Percentiles rank a stretch among this genome's conserved stretches.
These are phyloP conservation scores for Zalerion maritima DNA, from an alignment of 495 filamentous ascomycete genomes.

Conservation along the genomic window DNA sequence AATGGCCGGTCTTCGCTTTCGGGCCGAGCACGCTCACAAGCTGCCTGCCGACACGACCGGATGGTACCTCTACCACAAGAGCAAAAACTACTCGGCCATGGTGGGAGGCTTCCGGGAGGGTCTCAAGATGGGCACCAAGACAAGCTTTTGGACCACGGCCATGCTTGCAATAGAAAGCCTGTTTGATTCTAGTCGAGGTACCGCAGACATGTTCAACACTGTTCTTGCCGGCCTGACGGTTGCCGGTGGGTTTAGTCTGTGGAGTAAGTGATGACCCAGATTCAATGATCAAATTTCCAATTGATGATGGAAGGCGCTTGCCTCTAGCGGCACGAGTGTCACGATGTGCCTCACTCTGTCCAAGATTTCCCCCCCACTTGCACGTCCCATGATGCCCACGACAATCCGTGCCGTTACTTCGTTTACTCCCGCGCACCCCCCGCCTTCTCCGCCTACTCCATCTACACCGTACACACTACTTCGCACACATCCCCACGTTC, in stretches of 20 bases:
- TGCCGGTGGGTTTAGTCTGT: constrained; percentile 72
- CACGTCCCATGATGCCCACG: too few relatives aligned
- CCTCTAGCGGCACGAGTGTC: constrained; percentile 1
- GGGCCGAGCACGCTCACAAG: constrained; percentile 89
- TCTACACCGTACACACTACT: too few relatives aligned
- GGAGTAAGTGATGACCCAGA: constrained; percentile 43
- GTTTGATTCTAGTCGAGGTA: constrained; percentile 60
- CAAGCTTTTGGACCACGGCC: constrained; percentile 48
- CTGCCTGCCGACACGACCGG: constrained; percentile 65
- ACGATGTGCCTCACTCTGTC: constrained; percentile 11
- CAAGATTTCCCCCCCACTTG: constrained; percentile 1
- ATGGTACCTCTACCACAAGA: constrained; percentile 97
- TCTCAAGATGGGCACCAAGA: constrained; percentile 53
- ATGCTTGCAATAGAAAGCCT: constrained; percentile 71
- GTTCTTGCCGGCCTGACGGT: constrained; percentile 67
- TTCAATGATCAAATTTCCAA: not conserved
- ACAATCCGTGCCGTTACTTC: too few relatives aligned
- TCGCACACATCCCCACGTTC: too few relatives aligned
- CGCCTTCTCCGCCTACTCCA: too few relatives aligned
- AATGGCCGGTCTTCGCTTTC: constrained; percentile 63
- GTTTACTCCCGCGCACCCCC: too few relatives aligned
- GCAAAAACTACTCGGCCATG: constrained; percentile 77
- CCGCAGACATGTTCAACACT: constrained; percentile 58
- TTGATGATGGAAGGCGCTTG: constrained; percentile 3
- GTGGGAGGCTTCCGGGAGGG: constrained; percentile 66